Base-by-base conservation (phyloP, 1,284 basidiomycete species). In the Sphagnurus paluster region DNA sequence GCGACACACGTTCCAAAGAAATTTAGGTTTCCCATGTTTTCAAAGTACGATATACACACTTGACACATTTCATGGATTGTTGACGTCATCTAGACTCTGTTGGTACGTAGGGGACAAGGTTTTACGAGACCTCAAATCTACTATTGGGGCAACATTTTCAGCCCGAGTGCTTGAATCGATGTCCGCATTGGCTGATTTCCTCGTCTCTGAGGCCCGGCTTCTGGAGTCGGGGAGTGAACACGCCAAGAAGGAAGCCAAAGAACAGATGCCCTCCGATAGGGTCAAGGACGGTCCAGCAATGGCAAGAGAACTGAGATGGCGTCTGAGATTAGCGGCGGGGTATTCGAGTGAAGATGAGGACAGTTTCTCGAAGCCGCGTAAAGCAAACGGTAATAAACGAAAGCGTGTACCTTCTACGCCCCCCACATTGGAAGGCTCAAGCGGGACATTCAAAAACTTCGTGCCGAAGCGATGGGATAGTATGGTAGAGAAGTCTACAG, bases 1-100 rank as follows among this genome's bases (percentile, higher is more conserved):
- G 77, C 82, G 2, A 98, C 95, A 2, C 87, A 90, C 48, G 96
- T 98, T 0, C 94, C 96, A 0, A 92, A 90, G 65, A 94, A 94
- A 63, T 98, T 98, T 66, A 79, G 93, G 32, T 99, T 95, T 59
- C 96, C 96, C 0, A 74, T 83, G 61, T 93, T 95, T 59, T 74
- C 83, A 46, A 87, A 79, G 90, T 92, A 60, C 40, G 77, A 68
- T 20, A n/a, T 3, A 41, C 40, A 25, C 24, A 10, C 32, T 29
- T 25, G 25, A 39, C 14, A 25, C n/a, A 32, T 25, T 8, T 29
- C 39, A 10, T 25, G 25, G 16, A 35, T 7, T 11, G 43, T 51
- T 48, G 34, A 53, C 32, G 24, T 29, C 5, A 26, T 32, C 4
- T 52, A 94, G 91, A 61, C 72, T 95, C 5, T 93, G 89, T 58